Percentiles rank a stretch among this genome's conserved stretches.
These are phyloP conservation scores for Hyparrhenia diplandra DNA, from an alignment of 176 grass and related monocot species.

Conservation along the genomic window DNA sequence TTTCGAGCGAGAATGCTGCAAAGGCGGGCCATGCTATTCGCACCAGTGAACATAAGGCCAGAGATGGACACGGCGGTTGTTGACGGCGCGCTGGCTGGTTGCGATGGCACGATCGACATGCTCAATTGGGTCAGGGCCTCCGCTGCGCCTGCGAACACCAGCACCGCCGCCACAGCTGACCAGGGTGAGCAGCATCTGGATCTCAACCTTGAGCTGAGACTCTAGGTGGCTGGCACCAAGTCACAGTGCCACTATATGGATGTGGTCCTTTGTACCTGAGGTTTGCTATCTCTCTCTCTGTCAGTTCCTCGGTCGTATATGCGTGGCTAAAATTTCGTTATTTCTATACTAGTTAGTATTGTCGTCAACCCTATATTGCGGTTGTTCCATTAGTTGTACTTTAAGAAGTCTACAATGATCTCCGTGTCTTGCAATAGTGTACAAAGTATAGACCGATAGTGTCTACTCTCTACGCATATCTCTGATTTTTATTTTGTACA, in stretches of 20 bases:
- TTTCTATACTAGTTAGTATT: too few species aligned
- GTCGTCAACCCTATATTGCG: too few species aligned
- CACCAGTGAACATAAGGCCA: slow-evolving; percentile 18
- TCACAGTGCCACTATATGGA: background rate
- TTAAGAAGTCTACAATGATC: too few species aligned
- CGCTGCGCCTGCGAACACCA: background rate
- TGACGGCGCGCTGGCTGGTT: background rate
- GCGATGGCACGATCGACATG: slow-evolving; percentile 1
- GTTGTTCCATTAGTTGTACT: too few species aligned
- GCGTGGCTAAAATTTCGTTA: too few species aligned
- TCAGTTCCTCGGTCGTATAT: too few species aligned
- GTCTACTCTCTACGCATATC: too few species aligned
- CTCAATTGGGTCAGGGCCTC: slow-evolving; percentile 51
- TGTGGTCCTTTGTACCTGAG: background rate
- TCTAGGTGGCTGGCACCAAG: background rate
- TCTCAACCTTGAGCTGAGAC: slow-evolving; percentile 45
- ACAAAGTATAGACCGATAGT: too few species aligned
- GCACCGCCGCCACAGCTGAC: too few species aligned
- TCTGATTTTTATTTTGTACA: too few species aligned
- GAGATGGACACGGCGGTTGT: background rate
- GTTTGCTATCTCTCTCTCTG: too few species aligned
- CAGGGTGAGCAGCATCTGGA: background rate
- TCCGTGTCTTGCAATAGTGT: too few species aligned
- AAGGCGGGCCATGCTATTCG: background rate
- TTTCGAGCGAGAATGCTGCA: background rate